Evolutionary conservation across 192 early-diverging fungal genomes (phyloP).

Genomic region (Entomortierella beljakovae): DNA sequence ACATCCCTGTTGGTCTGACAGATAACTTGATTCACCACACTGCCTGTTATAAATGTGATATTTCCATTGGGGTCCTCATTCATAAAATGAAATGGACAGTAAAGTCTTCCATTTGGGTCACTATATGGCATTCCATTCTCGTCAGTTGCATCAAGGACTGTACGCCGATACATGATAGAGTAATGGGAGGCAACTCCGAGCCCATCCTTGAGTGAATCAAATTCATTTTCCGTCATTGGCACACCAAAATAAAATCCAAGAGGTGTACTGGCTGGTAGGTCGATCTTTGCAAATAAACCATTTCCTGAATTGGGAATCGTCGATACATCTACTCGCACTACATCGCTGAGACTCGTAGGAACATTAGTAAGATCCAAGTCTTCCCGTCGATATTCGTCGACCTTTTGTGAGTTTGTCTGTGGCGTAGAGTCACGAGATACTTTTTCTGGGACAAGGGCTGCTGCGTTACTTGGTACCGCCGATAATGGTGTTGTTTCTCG

Average conservation of each 20-base stretch:
- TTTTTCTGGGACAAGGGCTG: background rate
- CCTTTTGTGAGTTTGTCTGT: slow-evolving; percentile 9
- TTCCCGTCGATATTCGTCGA: slow-evolving; percentile 56
- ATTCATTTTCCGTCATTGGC: slow-evolving; percentile 97
- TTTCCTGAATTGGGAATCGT: slow-evolving; percentile 80
- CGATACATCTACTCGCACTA: slow-evolving; percentile 73
- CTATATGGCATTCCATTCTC: slow-evolving; percentile 81
- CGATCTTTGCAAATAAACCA: slow-evolving; percentile 79
- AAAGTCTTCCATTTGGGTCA: slow-evolving; percentile 69
- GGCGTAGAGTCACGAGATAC: background rate
- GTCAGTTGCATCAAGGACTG: slow-evolving; percentile 92
- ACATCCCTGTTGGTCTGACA: slow-evolving; percentile 82
- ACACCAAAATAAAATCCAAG: slow-evolving; percentile 97
- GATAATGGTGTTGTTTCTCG: slow-evolving; percentile 6
- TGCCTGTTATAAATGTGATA: slow-evolving; percentile 84
- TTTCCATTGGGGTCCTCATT: slow-evolving; percentile 74
- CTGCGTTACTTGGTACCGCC: background rate
- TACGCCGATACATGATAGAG: slow-evolving; percentile 92
- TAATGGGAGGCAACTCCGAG: slow-evolving; percentile 88
- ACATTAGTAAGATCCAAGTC: slow-evolving; percentile 67
- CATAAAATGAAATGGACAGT: slow-evolving; percentile 96
- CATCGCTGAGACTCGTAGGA: slow-evolving; percentile 68
- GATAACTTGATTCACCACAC: slow-evolving; percentile 89
- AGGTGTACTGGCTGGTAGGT: slow-evolving; percentile 79
- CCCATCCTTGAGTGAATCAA: slow-evolving; percentile 87